These are phyloP conservation scores for Fusarium redolens DNA, from an alignment of 2,329 filamentous ascomycete species.

Conservation along the genomic window DNA sequence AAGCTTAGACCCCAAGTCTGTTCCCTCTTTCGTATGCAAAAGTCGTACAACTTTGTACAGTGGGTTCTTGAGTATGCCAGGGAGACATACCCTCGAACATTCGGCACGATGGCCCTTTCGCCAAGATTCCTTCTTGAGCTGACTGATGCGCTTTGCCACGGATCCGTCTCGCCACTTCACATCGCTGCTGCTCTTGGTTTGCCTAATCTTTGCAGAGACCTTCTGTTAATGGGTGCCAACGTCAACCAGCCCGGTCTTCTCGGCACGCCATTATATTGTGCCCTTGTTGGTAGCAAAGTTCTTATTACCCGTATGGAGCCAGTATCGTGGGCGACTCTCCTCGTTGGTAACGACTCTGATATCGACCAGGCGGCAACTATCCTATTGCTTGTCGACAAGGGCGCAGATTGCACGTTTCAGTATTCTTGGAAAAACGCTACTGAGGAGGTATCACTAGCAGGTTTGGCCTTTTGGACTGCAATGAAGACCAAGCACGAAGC, in stretches of 20 bases:
- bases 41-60: conserved; percentile 49
- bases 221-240: conserved; percentile 38
- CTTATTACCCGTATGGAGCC: conserved; percentile 34
- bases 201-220: conserved; percentile 43
- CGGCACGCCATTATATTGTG: conserved; percentile 50
- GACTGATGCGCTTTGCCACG: conserved; percentile 46
- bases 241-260: conserved; percentile 39
- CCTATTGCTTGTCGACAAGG: conserved; percentile 38
- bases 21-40: conserved; percentile 44
- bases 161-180: conserved; percentile 48
- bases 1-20: conserved; percentile 42
- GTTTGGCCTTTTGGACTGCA: conserved; percentile 45
- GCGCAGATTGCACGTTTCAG: conserved; percentile 30
- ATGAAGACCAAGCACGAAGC: conserved; percentile 38
- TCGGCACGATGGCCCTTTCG: conserved; percentile 37
- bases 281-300: conserved; percentile 48
- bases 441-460: conserved; percentile 33
- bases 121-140: conserved; percentile 44
- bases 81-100: conserved; percentile 43
- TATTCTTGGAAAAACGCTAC: conserved; percentile 34
- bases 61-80: conserved; percentile 52
- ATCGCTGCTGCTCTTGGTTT: conserved; percentile 51
- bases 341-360: conserved; percentile 19
- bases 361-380: conserved; percentile 35
- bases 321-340: conserved; percentile 36